These are phyloP conservation scores for Penicillium alfredii DNA, from an alignment of 495 filamentous ascomycete species.

Conservation along the genomic window DNA sequence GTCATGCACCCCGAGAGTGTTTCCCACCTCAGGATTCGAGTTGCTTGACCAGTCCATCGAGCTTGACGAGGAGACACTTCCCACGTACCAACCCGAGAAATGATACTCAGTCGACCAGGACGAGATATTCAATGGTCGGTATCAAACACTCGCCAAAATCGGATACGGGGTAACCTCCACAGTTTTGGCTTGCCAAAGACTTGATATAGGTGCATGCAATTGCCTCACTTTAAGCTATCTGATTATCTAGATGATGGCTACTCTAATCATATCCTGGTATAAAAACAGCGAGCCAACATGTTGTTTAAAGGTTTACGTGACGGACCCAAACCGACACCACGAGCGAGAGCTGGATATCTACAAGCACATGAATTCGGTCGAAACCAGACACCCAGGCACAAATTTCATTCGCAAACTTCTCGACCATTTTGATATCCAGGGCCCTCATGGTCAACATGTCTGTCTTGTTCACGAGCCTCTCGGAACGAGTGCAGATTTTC, in stretches of 20 bases:
- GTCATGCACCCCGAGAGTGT: no score
- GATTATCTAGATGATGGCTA: no score
- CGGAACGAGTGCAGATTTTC: slow-evolving; percentile 6
- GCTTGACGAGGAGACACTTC: slow-evolving; percentile 37
- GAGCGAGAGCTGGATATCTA: slow-evolving; percentile 16
- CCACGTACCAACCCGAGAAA: slow-evolving; percentile 29
- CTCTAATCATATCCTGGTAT: background rate
- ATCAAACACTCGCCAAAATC: slow-evolving; percentile 44
- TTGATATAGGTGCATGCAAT: slow-evolving; percentile 19
- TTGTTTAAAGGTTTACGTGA: slow-evolving; percentile 18
- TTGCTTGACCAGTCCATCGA: slow-evolving; percentile 11
- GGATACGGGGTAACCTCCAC: slow-evolving; percentile 41
- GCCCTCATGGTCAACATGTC: slow-evolving; percentile 22
- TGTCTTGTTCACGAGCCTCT: slow-evolving; percentile 30
- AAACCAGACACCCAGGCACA: slow-evolving; percentile 14
- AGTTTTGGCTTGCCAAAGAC: slow-evolving; percentile 49
- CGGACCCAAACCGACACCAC: slow-evolving; percentile 9
- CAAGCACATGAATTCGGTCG: slow-evolving; percentile 9
- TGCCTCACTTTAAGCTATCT: background rate
- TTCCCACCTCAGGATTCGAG: slow-evolving; percentile 13
- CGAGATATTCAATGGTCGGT: slow-evolving; percentile 34
- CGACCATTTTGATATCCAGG: slow-evolving; percentile 17
- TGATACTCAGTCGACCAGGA: slow-evolving; percentile 41
- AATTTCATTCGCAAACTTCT: slow-evolving; percentile 17
- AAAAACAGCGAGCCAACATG: slow-evolving; percentile 11